These are phyloP conservation scores for Candida tammaniensis DNA, from an alignment of 805 yeast species.

Conservation along the genomic window DNA sequence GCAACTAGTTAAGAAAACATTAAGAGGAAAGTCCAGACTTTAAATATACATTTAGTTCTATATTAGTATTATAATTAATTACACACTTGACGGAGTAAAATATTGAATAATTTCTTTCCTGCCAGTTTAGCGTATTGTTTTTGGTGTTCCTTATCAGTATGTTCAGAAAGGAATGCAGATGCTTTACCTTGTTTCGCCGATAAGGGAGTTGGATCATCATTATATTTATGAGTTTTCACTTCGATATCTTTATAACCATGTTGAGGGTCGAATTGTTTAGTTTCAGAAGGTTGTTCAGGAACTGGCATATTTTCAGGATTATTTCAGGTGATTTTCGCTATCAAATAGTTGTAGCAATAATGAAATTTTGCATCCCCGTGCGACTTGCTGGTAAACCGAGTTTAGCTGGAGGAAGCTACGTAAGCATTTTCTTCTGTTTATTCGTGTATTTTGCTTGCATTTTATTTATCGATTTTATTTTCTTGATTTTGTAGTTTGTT, in stretches of 20 bases:
- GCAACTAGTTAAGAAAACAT: neutral
- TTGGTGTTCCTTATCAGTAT: constrained; percentile 30
- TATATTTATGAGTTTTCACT: constrained; percentile 28
- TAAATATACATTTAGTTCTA: constrained; percentile 1
- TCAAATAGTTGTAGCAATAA: neutral
- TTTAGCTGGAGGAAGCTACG: too few species aligned
- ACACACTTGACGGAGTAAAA: constrained; percentile 17
- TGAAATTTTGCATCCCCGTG: constrained; percentile 1
- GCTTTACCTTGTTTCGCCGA: constrained; percentile 24
- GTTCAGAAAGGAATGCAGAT: constrained; percentile 22
- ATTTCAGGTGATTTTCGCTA: neutral
- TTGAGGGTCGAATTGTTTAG: constrained; percentile 26
- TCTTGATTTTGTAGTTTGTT: too few species aligned
- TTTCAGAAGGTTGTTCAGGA: constrained; percentile 29
- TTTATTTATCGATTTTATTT: too few species aligned
- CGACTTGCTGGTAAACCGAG: neutral
- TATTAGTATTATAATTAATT: too few species aligned
- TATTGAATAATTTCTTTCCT: constrained; percentile 19
- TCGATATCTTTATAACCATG: constrained; percentile 30
- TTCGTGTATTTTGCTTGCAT: too few species aligned
- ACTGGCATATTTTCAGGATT: constrained; percentile 12
- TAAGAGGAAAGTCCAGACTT: neutral
- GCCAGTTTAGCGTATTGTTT: constrained; percentile 32
- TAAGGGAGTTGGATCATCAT: constrained; percentile 33
- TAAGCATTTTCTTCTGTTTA: too few species aligned